Evolutionary conservation across 768 basidiomycete species (phyloP).

Genomic region (Rhizopogon roseolus): DNA sequence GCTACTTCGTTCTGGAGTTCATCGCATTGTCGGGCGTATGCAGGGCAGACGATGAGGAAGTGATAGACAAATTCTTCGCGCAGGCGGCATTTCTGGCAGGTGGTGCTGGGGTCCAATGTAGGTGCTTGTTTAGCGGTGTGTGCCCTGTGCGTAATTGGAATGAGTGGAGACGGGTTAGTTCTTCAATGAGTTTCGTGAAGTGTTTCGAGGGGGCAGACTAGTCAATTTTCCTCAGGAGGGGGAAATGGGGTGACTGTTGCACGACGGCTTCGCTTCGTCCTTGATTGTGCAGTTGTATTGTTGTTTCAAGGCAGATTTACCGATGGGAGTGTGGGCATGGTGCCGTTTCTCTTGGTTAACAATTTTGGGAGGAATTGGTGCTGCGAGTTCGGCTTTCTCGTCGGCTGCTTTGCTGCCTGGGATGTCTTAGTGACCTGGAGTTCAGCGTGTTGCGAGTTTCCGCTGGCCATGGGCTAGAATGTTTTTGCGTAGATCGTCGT

Average conservation of each 20-base stretch:
- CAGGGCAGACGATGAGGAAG: too few relatives aligned
- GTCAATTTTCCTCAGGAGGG: too few relatives aligned
- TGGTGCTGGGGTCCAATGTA: too few relatives aligned
- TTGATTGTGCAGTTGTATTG: neutral
- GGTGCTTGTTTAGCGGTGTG: too few relatives aligned
- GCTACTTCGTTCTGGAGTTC: neutral
- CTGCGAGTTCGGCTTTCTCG: neutral
- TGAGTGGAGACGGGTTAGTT: too few relatives aligned
- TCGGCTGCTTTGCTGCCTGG: conserved; percentile 1
- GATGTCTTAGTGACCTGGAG: neutral
- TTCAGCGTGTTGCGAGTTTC: neutral
- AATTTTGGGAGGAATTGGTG: neutral
- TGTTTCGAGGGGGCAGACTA: too few relatives aligned
- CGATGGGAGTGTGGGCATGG: neutral
- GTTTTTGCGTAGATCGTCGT: neutral
- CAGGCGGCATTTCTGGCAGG: too few relatives aligned
- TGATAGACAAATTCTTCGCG: too few relatives aligned
- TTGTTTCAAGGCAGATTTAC: neutral
- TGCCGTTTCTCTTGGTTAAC: neutral
- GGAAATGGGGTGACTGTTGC: too few relatives aligned
- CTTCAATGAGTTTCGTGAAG: too few relatives aligned
- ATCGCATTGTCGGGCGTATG: neutral
- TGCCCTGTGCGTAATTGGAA: too few relatives aligned
- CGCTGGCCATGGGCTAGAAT: neutral
- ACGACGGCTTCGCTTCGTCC: too few relatives aligned